phyloP scores from a whole-genome alignment of 2,329 filamentous ascomycete genomes.

The Talaromyces sp. region DNA sequence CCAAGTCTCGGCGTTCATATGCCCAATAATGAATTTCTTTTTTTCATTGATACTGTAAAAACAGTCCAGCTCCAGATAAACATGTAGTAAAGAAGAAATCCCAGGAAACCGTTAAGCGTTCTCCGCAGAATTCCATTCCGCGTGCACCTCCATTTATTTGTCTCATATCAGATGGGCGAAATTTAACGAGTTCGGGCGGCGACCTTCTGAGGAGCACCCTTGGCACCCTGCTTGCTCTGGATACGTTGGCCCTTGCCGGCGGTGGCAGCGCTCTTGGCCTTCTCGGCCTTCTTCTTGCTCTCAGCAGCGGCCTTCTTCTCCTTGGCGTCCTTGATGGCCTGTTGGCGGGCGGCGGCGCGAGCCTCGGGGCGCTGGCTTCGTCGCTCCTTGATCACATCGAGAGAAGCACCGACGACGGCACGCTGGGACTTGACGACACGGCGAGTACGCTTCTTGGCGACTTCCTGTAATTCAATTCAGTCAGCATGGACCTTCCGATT shows the following conservation, averaged over 20 bases:
- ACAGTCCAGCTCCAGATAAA: constrained; percentile 13
- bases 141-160: constrained; percentile 15
- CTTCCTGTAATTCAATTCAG: constrained; percentile 63
- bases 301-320: constrained; percentile 89
- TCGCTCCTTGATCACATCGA: constrained; percentile 99
- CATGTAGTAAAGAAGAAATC: constrained; percentile 8
- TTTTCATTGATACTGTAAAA: constrained; percentile 11
- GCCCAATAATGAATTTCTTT: constrained; percentile 15
- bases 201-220: constrained; percentile 83
- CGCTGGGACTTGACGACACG: constrained; percentile 98
- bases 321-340: constrained; percentile 96
- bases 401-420: constrained; percentile 96
- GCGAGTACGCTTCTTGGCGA: constrained; percentile 99
- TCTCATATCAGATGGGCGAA: neutral
- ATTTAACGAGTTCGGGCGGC: constrained; percentile 79
- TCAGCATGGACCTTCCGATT: neutral
- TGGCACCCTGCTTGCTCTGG: constrained; percentile 93
- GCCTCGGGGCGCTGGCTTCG: constrained; percentile 91
- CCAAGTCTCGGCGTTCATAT: constrained; percentile 18
- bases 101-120: constrained; percentile 6
- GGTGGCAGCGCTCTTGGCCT: constrained; percentile 82
- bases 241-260: constrained; percentile 76
- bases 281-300: constrained; percentile 97
- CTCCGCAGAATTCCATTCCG: constrained; percentile 15
- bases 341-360: constrained; percentile 79